These are phyloP conservation scores for Jamesozyma spencerorum DNA, from an alignment of 805 yeast species.

Conservation along the genomic window DNA sequence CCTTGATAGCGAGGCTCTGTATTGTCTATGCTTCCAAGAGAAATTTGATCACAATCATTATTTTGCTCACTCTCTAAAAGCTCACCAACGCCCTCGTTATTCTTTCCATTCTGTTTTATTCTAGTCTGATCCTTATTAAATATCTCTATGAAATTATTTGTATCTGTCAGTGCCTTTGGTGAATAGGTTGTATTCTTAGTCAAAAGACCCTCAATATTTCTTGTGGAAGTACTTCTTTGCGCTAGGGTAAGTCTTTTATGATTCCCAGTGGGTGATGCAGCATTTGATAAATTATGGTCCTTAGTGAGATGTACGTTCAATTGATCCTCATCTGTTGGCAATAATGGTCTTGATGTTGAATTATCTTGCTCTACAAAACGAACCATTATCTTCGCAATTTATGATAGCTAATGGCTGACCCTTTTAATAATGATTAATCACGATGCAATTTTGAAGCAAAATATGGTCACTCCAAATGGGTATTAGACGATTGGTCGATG, in stretches of 20 bases:
- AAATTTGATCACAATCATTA: slow-evolving; percentile 7
- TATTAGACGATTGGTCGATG: no score
- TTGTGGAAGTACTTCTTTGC: slow-evolving; percentile 19
- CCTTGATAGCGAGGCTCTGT: neutral
- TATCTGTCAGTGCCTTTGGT: slow-evolving; percentile 27
- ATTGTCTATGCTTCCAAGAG: slow-evolving; percentile 7
- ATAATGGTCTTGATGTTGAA: slow-evolving; percentile 17
- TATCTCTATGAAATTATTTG: slow-evolving; percentile 25
- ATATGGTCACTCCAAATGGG: no score
- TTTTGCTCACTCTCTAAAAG: no score
- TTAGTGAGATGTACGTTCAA: slow-evolving; percentile 3
- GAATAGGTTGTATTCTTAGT: slow-evolving; percentile 8
- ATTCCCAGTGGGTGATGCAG: neutral
- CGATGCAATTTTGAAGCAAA: no score
- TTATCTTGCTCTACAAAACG: neutral
- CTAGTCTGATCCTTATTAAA: slow-evolving; percentile 5
- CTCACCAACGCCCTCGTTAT: no score
- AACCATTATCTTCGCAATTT: neutral
- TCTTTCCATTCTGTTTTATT: neutral
- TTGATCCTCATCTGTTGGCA: slow-evolving; percentile 24
- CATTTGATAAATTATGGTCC: neutral
- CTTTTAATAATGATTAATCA: no score
- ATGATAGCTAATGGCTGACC: no score
- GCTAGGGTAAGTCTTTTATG: slow-evolving; percentile 1
- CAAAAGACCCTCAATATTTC: slow-evolving; percentile 13